Conservation (phyloP, 331 rosid species). For the Erythrophleum ivorense region DNA sequence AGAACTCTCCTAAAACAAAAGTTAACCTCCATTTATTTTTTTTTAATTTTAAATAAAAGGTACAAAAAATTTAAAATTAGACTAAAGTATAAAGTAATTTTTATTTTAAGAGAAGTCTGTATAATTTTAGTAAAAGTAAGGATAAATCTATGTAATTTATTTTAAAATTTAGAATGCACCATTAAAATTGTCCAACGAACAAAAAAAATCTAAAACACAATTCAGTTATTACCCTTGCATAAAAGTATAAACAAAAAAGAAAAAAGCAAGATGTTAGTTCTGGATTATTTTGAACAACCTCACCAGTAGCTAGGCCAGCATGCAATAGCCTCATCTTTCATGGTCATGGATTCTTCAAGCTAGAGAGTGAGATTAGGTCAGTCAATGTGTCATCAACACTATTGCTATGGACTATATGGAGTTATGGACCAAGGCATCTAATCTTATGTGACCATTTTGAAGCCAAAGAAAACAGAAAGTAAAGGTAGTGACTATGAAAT, state of each 20-base stretch:
- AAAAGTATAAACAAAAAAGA: background rate
- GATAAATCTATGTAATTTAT: too few species aligned
- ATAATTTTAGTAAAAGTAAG: too few species aligned
- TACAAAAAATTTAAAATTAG: too few species aligned
- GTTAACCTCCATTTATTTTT: too few species aligned
- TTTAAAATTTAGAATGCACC: too few species aligned
- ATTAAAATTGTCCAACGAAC: too few species aligned
- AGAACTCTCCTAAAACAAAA: too few species aligned
- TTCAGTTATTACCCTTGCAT: background rate
- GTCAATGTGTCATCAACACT: background rate
- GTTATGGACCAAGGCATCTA: conserved; percentile 20
- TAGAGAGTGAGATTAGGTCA: background rate
- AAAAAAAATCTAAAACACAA: too few species aligned
- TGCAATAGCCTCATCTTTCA: background rate
- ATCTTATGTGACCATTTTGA: background rate
- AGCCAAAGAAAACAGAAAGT: background rate
- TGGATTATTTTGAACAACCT: background rate
- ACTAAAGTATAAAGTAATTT: too few species aligned
- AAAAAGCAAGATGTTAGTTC: background rate
- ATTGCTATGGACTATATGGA: background rate
- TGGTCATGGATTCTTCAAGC: background rate
- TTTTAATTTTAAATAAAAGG: too few species aligned
- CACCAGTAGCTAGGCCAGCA: background rate
- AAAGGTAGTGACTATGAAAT: background rate
- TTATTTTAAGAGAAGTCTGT: too few species aligned